Evolutionary conservation across 768 basidiomycete species (phyloP), one percentile per base, ranked within the genome.

Genomic region (Cystofilobasidium bisporidii): DNA sequence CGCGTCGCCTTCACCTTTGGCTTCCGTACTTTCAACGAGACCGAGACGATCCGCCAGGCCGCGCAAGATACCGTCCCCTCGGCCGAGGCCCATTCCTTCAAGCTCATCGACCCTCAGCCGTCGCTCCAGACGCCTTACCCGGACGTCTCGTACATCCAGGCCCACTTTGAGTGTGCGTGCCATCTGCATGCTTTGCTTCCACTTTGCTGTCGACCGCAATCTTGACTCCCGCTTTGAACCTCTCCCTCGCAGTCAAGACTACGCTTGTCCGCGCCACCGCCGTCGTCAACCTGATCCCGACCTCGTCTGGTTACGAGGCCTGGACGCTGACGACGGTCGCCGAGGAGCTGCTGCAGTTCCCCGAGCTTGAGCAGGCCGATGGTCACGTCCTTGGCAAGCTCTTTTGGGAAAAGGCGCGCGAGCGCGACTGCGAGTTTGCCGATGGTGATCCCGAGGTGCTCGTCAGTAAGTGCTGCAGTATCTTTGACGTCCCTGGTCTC

Each of bases 261-360:
- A 48, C 69, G 24, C 74, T 81, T 1, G 86, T 83, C 0, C 72
- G 78, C 8, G 82, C 81, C 2, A 80, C 80, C 1, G 85, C 84
- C 6, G 75, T 87, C 41, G 79, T 79, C 12, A 80, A 84, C 40
- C 78, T 87, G 28, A 78, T 87, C 0, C 85, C 83, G 0, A 75
- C 79, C 32, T 61, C 68, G 40, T 76, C 78, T 22, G 76, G 79
- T 68, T n/a, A n/a, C n/a, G n/a, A n/a, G n/a, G n/a, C n/a, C n/a
- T n/a, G n/a, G n/a, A n/a, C n/a, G n/a, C n/a, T 86, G 18, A 82
- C 82, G 71, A 87, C 86, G 1, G 80, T 81, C 48, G 78, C 87
- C 10, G 82, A 83, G 45, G 80, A 79, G 18, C 76, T 87, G 72
- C 82, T 83, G 55, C 81, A 75, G 1, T 76, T 79, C 73, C 82